Conservation (phyloP, 805 yeast genomes). For the Candida saitoana region DNA sequence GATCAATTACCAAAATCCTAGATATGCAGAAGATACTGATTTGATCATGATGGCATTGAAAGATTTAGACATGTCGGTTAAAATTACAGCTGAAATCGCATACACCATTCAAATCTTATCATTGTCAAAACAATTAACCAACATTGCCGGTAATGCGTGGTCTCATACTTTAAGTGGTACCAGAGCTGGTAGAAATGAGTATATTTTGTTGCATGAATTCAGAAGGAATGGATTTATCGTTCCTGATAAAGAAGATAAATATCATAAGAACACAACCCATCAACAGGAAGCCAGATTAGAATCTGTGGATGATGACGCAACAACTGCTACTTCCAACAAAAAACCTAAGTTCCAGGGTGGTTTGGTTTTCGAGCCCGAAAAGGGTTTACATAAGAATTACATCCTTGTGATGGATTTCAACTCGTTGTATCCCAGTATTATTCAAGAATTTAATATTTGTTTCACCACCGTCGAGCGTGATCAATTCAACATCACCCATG, state of each 20-base stretch:
- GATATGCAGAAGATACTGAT: conserved; percentile 61
- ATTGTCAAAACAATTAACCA: conserved; percentile 84
- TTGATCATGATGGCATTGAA: conserved; percentile 65
- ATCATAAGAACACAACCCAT: conserved; percentile 32
- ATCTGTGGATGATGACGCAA: conserved; percentile 43
- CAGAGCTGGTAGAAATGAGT: conserved; percentile 94
- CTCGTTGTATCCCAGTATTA: conserved; percentile 93
- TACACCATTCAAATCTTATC: conserved; percentile 82
- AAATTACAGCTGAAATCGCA: conserved; percentile 72
- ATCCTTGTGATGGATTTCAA: conserved; percentile 97
- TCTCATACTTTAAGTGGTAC: conserved; percentile 91
- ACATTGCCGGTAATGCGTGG: conserved; percentile 97
- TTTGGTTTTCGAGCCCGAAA: conserved; percentile 93
- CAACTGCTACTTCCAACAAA: conserved; percentile 49
- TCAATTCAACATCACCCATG: conserved; percentile 33
- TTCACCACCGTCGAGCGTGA: conserved; percentile 88
- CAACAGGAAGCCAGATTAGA: conserved; percentile 32
- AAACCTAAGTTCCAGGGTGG: conserved; percentile 88
- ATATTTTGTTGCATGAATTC: conserved; percentile 87
- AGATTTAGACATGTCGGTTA: conserved; percentile 64
- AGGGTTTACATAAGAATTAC: conserved; percentile 85
- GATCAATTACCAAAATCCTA: conserved; percentile 65
- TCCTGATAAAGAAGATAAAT: conserved; percentile 71
- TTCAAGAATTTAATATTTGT: conserved; percentile 95
- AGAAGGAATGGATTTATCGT: conserved; percentile 72